phyloP scores from a whole-genome alignment of 768 basidiomycete genomes.

The Lyophyllum decastes region DNA sequence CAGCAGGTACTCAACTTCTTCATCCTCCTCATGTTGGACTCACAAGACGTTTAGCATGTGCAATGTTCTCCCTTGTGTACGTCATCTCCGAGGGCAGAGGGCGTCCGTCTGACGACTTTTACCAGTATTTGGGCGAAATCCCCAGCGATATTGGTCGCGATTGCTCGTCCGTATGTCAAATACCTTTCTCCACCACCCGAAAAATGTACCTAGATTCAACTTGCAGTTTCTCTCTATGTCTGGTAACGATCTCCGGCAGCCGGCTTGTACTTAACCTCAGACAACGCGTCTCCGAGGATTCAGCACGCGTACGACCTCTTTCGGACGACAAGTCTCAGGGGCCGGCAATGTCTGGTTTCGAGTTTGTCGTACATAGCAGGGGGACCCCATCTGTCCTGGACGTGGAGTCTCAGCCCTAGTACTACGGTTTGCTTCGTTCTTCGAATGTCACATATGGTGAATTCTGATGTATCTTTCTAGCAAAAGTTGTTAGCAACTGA shows the following conservation, averaged over 20 bases:
- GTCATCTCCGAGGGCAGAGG: neutral
- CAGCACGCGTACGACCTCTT: neutral
- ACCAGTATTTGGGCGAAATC: conserved; percentile 7
- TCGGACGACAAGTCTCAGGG: conserved; percentile 1
- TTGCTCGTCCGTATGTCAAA: conserved; percentile 12
- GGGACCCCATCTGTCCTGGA: neutral
- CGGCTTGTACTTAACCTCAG: conserved; percentile 10
- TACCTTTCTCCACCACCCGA: neutral
- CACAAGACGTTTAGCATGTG: conserved; percentile 2
- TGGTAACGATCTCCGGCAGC: conserved; percentile 6
- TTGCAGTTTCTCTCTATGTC: conserved; percentile 10
- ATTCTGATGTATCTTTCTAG: neutral
- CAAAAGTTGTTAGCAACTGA: neutral
- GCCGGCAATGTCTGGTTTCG: neutral
- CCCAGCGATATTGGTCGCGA: neutral
- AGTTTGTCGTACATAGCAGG: conserved; percentile 1
- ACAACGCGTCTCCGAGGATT: neutral
- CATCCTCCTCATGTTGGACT: neutral
- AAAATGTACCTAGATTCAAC: neutral
- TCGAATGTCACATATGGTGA: neutral
- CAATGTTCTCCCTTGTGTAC: conserved; percentile 8
- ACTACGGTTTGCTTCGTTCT: neutral
- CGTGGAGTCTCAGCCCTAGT: neutral
- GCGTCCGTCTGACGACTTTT: neutral
- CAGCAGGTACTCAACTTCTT: conserved; percentile 2